A percentile compares a stretch with the other conserved stretches of the same genome.
phyloP scores from a whole-genome alignment of 768 basidiomycete genomes.

The Suillus clintonianus region DNA sequence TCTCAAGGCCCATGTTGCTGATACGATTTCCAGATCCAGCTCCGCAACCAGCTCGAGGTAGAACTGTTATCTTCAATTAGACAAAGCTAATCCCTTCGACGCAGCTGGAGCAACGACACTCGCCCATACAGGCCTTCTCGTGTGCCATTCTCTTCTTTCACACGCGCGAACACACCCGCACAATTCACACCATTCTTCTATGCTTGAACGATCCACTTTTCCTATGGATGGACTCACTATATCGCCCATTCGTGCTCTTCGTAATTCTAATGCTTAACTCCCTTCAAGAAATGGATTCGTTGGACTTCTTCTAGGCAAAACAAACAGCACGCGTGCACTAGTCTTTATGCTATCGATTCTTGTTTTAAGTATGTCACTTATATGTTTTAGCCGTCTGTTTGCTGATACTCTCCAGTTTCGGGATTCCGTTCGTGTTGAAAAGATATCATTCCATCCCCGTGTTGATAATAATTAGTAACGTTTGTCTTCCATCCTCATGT shows the following conservation, averaged over 20 bases:
- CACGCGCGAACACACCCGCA: slow-evolving; percentile 13
- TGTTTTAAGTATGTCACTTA: slow-evolving; percentile 2
- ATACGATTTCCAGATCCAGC: slow-evolving; percentile 33
- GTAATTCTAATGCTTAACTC: neutral
- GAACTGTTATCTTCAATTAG: slow-evolving; percentile 10
- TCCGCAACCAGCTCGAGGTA: slow-evolving; percentile 36
- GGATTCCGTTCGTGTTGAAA: neutral
- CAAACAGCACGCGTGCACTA: neutral
- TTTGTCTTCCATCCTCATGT: neutral
- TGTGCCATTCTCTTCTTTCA: slow-evolving; percentile 14
- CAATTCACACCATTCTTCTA: slow-evolving; percentile 17
- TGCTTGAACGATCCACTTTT: slow-evolving; percentile 12
- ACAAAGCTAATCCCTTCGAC: neutral
- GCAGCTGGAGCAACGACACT: slow-evolving; percentile 32
- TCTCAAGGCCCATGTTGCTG: slow-evolving; percentile 15
- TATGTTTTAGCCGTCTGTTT: neutral
- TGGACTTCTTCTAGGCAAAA: neutral
- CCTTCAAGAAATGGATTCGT: neutral
- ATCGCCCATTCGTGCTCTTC: slow-evolving; percentile 6
- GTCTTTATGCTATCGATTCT: neutral
- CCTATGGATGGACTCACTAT: neutral
- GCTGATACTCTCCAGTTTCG: neutral
- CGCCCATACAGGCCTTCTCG: slow-evolving; percentile 19
- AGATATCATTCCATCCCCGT: neutral
- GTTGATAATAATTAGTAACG: neutral